These are phyloP conservation scores for Chytriomyces hyalinus DNA, from an alignment of 192 early-diverging fungal species.

Conservation along the genomic window DNA sequence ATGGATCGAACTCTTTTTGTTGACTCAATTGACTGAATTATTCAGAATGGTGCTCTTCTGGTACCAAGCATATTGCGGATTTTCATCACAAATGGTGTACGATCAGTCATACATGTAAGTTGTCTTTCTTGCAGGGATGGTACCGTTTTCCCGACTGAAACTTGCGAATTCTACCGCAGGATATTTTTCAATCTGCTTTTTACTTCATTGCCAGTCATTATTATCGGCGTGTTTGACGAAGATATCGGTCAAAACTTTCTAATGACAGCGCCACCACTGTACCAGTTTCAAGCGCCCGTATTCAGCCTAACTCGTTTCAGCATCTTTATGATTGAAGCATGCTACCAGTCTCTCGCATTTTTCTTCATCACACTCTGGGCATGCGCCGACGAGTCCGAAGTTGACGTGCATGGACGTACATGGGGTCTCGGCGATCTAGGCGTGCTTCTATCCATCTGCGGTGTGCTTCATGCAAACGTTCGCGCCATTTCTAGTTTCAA, in stretches of 20 bases:
- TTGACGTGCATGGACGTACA: conserved; percentile 33
- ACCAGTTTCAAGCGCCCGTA: conserved; percentile 73
- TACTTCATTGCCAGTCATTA: conserved; percentile 77
- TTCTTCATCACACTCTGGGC: conserved; percentile 66
- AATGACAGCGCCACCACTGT: conserved; percentile 77
- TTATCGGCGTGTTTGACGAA: conserved; percentile 79
- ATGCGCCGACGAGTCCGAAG: conserved; percentile 48
- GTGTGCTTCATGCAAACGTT: conserved; percentile 77
- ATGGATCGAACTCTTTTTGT: conserved; percentile 17
- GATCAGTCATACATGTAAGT: conserved; percentile 82
- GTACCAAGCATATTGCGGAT: conserved; percentile 89
- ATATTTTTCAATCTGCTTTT: conserved; percentile 88
- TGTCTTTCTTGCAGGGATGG: too few species aligned
- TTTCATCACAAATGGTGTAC: conserved; percentile 77
- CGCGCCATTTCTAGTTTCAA: conserved; percentile 77
- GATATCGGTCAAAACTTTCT: conserved; percentile 73
- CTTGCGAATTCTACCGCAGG: conserved; percentile 8
- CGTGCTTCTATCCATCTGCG: conserved; percentile 72
- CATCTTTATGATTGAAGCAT: conserved; percentile 81
- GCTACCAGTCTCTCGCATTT: conserved; percentile 86
- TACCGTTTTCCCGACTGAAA: too few species aligned
- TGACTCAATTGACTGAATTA: conserved; percentile 34
- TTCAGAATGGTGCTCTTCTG: conserved; percentile 82
- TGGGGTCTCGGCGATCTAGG: conserved; percentile 57
- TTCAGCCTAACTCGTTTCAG: conserved; percentile 80